Evolutionary conservation across 805 yeast species (phyloP), one percentile per base, ranked within the genome.

Genomic region (Brettanomyces custersianus): DNA sequence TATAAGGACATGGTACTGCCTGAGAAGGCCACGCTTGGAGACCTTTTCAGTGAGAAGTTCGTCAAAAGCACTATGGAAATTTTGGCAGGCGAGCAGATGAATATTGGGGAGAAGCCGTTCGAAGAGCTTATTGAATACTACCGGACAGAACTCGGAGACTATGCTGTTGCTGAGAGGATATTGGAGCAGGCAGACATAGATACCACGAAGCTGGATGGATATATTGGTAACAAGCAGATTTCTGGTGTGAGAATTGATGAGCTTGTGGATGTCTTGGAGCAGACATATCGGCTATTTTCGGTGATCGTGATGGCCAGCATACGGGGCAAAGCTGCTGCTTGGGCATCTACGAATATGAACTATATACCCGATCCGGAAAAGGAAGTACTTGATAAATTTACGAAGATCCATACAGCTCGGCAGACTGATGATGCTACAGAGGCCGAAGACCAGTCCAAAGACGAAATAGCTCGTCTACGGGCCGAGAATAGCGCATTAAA

Each of bases 311-410:
- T 43, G 10, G 36, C 47, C 27, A 46, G 52, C 12, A 49, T 52
- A 3, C 33, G 51, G 5, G 48, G 55, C 7, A 47, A 43, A 15
- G 32, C 51, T 31, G 45, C 40, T 45, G 54, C 56, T 8, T 54
- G 52, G 57, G 56, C 55, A 4, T 38, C 47, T 31, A 46, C 56
- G 1, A 52, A 54, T 35, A 36, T 52, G 20, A 45, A 49, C 25
- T 54, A 45, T 35, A 38, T 52, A 6, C 44, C 46, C 3, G 13
- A 19, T 2, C 43, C 43, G 19, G 37, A 48, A 21, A 54, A 47
- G 24, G 35, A 32, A 13, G 40, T 40, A 4, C 32, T 52, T 20
- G 45, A 40, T 24, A 43, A 38, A 31, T 55, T 47, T 34, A 49
- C 30, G 5, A 22, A 20, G 11, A 20, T n/a, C 29, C n/a, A n/a